phyloP scores from a whole-genome alignment of 768 basidiomycete genomes.

The Mrakia hoshinonis region DNA sequence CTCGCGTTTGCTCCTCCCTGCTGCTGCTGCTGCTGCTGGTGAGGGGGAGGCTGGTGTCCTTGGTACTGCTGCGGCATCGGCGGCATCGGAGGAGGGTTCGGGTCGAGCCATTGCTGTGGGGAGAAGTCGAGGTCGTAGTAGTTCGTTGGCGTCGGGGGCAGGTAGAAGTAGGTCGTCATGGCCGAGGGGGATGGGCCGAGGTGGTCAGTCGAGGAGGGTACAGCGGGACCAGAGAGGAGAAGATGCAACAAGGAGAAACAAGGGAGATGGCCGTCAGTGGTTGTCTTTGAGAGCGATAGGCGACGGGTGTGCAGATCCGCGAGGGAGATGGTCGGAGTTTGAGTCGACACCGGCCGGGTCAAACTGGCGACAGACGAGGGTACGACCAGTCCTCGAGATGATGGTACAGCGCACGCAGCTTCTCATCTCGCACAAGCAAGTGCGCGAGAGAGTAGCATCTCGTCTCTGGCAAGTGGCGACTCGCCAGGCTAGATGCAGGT shows the following conservation, averaged over 20 bases:
- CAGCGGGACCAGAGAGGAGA: background rate
- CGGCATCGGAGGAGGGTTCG: background rate
- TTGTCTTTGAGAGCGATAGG: too few relatives aligned
- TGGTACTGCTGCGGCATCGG: background rate
- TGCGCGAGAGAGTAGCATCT: too few relatives aligned
- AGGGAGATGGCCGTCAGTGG: too few relatives aligned
- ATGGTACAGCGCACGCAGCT: too few relatives aligned
- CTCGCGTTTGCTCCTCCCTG: background rate
- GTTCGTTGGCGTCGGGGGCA: background rate
- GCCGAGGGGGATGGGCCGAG: background rate
- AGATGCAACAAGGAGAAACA: background rate
- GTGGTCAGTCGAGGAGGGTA: background rate
- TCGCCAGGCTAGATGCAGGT: too few relatives aligned
- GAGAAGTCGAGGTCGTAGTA: background rate
- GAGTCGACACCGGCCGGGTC: too few relatives aligned
- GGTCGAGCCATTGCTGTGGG: conserved; percentile 28
- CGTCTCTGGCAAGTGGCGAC: too few relatives aligned
- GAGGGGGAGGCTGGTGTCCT: conserved; percentile 14
- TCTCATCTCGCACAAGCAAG: too few relatives aligned
- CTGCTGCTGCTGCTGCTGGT: background rate
- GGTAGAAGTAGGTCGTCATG: conserved; percentile 11
- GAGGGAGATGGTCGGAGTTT: too few relatives aligned
- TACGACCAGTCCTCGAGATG: too few relatives aligned
- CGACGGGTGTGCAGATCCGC: too few relatives aligned
- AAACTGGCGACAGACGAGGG: too few relatives aligned